A percentile compares a stretch with the other conserved stretches of the same genome.
Conservation (phyloP, 768 basidiomycete species). For the Termitomyces sp. region DNA sequence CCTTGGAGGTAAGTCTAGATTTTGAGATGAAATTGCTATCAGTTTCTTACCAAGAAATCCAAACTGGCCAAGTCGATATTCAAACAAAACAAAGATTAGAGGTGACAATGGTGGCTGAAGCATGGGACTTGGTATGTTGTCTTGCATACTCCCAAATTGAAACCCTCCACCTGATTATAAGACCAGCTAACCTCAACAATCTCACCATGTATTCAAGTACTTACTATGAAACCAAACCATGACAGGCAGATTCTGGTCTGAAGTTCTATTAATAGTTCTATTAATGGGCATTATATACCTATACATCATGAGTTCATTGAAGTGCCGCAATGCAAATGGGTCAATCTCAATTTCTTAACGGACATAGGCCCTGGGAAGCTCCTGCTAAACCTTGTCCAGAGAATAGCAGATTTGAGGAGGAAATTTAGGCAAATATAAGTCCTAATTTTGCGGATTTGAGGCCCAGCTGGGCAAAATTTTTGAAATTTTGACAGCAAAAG, state of each 20-base stretch:
- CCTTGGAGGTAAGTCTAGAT: slow-evolving; percentile 16
- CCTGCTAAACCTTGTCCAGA: no score
- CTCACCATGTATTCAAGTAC: neutral
- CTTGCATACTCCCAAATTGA: slow-evolving; percentile 30
- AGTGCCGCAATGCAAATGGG: no score
- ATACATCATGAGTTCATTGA: neutral
- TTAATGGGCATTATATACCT: slow-evolving; percentile 36
- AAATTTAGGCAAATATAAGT: no score
- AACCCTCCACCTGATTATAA: slow-evolving; percentile 36
- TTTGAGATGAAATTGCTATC: neutral
- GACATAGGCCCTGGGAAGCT: no score
- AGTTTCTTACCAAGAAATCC: slow-evolving; percentile 32
- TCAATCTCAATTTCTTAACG: no score
- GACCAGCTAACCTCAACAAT: neutral
- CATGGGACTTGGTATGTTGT: slow-evolving; percentile 25
- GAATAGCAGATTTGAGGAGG: no score
- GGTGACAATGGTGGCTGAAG: slow-evolving; percentile 26
- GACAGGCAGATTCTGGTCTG: slow-evolving; percentile 27
- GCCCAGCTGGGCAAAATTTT: no score
- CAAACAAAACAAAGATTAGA: slow-evolving; percentile 38
- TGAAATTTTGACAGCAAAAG: no score
- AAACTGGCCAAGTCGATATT: slow-evolving; percentile 38
- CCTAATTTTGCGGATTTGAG: no score
- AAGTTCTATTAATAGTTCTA: slow-evolving; percentile 15
- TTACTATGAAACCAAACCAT: slow-evolving; percentile 40